phyloP scores from a whole-genome alignment of 2,329 filamentous ascomycete species.

The Calonectria pseudoreteaudii region DNA sequence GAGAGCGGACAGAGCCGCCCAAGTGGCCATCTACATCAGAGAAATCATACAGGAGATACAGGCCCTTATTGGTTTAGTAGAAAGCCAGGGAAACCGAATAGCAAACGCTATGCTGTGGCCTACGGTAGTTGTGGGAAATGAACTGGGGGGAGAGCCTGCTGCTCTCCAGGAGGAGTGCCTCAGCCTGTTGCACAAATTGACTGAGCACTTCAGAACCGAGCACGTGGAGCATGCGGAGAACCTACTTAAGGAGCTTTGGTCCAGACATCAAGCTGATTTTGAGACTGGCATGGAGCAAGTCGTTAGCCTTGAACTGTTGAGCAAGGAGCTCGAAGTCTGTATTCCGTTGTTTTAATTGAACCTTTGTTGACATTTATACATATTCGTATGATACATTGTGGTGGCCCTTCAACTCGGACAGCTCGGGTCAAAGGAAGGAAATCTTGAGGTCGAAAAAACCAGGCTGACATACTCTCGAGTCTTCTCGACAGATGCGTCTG shows the following conservation, averaged over 20 bases:
- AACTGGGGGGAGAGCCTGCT: neutral
- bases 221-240: neutral
- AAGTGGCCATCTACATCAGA: neutral
- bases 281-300: neutral
- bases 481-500: neutral
- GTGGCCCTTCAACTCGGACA: too few relatives aligned
- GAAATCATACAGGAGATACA: neutral
- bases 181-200: neutral
- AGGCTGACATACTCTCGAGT: neutral
- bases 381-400: neutral
- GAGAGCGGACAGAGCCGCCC: neutral
- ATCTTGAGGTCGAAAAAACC: conserved; percentile 5
- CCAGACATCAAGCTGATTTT: neutral
- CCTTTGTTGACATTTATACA: neutral
- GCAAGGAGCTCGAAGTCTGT: neutral
- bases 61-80: neutral
- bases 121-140: neutral
- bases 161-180: neutral
- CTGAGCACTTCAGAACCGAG: neutral
- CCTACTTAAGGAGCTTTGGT: neutral
- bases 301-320: neutral
- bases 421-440: neutral
- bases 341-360: neutral
- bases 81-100: neutral
- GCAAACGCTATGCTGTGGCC: conserved; percentile 1